Base-by-base conservation (phyloP, 2,329 filamentous ascomycete species). In the Tolypocladium endophyticum region DNA sequence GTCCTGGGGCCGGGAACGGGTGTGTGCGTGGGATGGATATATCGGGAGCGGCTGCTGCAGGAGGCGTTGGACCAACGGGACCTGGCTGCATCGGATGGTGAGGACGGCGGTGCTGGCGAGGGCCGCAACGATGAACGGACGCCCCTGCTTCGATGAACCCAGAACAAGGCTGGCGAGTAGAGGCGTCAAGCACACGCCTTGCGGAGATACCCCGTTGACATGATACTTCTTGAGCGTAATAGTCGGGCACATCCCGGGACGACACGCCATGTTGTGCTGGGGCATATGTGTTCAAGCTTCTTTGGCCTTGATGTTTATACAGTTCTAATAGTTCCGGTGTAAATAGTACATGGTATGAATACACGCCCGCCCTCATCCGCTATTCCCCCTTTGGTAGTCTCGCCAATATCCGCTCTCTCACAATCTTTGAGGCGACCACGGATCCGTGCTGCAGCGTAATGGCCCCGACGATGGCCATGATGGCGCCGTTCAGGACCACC, bases 391-490 rank as follows among this genome's bases (percentile, higher is more conserved):
- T 65, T 20, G 64, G 60, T 60, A 74, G 59, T 58, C 68, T 68
- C 33, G 70, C 62, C 68, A 96, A 74, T 72, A 96, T 87, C 73
- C 87, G 86, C 66, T 96, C 89, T 70, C 86, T 84, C 55, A 90
- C 86, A 58, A 95, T 75, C 71, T 84, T 81, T 64, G 86, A 87
- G 60, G 93, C 92, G 59, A 89, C 83, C 53, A 87, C 86, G 43
- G 88, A 89, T 55, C 94, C 94, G 66, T 89, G 86, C 73, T 97
- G 91, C 69, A 99, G 77, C n/a, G 91, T 87, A 58, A 99, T 75
- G 14, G 94, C 94, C 28, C 94, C 94, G 53, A 97, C 77, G 59
- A 99, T 88, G 54, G 92, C 90, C 71, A 92, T 90, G 59, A 99
- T 68, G 4, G 90, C 85, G 62, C 91, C 87, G 56, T 88, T 84